phyloP scores from a whole-genome alignment of 2,329 filamentous ascomycete species.

The Lithohypha guttulata region DNA sequence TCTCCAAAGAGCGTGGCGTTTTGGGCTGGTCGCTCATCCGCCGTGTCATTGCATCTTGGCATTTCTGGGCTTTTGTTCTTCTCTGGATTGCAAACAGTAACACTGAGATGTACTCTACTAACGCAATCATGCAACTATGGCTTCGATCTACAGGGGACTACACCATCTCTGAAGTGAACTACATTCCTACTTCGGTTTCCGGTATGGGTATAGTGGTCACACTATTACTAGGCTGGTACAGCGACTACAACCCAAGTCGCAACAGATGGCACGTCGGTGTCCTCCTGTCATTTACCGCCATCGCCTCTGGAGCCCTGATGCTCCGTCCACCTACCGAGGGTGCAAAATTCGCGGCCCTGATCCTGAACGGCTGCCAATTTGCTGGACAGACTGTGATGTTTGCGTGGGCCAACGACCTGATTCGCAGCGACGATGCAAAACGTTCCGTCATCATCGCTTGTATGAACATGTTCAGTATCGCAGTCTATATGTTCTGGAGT shows the following conservation, averaged over 20 bases:
- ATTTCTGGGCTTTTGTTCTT: constrained; percentile 30
- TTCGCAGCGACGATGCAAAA: constrained; percentile 15
- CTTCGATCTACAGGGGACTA: constrained; percentile 12
- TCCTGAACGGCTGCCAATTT: constrained; percentile 17
- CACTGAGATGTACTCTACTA: constrained; percentile 37
- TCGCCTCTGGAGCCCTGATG: constrained; percentile 15
- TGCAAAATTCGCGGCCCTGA: constrained; percentile 13
- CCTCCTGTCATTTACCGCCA: constrained; percentile 15
- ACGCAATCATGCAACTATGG: constrained; percentile 14
- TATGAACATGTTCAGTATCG: constrained; percentile 18
- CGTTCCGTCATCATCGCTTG: constrained; percentile 15
- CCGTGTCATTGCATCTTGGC: constrained; percentile 28
- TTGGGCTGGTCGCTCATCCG: constrained; percentile 9
- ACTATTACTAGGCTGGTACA: constrained; percentile 14
- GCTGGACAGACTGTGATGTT: constrained; percentile 18
- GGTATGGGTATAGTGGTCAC: constrained; percentile 17
- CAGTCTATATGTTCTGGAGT: constrained; percentile 18
- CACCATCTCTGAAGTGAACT: constrained; percentile 14
- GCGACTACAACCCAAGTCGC: constrained; percentile 12
- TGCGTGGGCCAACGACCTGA: constrained; percentile 17
- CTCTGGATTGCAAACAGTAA: constrained; percentile 44
- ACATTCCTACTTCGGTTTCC: constrained; percentile 15
- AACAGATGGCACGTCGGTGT: constrained; percentile 16
- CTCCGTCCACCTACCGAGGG: constrained; percentile 9
- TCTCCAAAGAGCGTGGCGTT: constrained; percentile 19